Evolutionary conservation across 2,329 filamentous ascomycete species (phyloP), one percentile per base, ranked within the genome.

Genomic region (Zasmidium cellare): DNA sequence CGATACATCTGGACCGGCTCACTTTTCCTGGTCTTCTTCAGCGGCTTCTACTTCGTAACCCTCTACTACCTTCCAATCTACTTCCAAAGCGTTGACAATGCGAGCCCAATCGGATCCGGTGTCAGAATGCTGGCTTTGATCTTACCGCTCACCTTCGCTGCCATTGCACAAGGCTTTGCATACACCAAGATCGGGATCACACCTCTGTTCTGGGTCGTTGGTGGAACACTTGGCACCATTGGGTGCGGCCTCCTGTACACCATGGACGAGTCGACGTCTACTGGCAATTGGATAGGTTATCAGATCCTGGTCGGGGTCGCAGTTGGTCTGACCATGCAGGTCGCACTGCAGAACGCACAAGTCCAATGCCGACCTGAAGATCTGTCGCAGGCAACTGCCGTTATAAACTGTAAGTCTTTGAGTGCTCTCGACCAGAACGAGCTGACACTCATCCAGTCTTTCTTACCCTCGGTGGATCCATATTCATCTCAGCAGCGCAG

Each of bases 271-370:
- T 62, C 73, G 51, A 77, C 77, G 1, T 60, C 72, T 2, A 74
- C 74, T 1, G 77, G 71, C n/a, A 72, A 75, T 38, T 83, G 81
- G 81, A 79, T 82, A 41, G 81, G 80, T 5, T 84, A 80, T 64
- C 81, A 84, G 69, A 74, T 83, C 12, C 52, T 84, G 1, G 65
- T 72, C 1, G 82, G 81, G 2, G 61, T 80, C 1, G 80, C 80
- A 5, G 76, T 74, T 59, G 82, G 81, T 3, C 64, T 76, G 2
- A 75, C 63, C 11, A 66, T 76, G 16, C 72, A 76, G 44, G 67
- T 75, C 22, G 71, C 72, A 9, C 72, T 77, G 57, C 73, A 75
- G 35, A 66, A 70, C 24, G 71, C 67, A 9, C 74, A 77, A 55
- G 66, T 64, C 6, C 47, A 63, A 9, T 68, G 73, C 1, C 53